Evolutionary conservation across 345 rosid genomes (phyloP), one percentile per base, ranked within the genome.

Genomic region (Eucalyptus dawsonii): DNA sequence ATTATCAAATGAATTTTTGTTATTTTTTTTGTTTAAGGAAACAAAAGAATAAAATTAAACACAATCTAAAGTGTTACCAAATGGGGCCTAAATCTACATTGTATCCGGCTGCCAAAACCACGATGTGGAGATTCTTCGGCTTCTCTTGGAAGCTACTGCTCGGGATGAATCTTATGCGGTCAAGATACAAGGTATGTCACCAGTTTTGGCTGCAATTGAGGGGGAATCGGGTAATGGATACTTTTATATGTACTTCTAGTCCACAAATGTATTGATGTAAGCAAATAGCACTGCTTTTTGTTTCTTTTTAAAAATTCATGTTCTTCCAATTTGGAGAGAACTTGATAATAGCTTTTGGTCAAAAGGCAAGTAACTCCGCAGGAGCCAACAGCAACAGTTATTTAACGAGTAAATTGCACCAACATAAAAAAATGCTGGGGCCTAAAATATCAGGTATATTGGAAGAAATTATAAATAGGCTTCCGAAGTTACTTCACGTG

Each of bases 1-100:
- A 0, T 50, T 6, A 50, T 5, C 3, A 50, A 50, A 50, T 15
- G 53, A 0, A 6, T 50, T 50, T 50, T 50, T 50, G 8, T 15
- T 50, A 1, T 16, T 16, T 16, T 15, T 51, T 51, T 51, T 50
- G 7, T 15, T 50, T 0, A 0, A 6, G 8, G 3, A 1, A 50
- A 2, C 53, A 50, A 50, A 50, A 50, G 53, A 50, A 50, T 14
- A 50, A 3, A 50, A 50, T 14, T 3, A 14, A 3, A 50, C 16
- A 15, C 4, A 0, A 51, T 51, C 1, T 51, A 16, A 51, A 51
- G 22, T 1, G 2, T 51, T 51, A 51, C 21, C 8, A 16, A 51
- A 51, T 1, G 2, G 1, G 22, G 22, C 22, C 54, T 29, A 62
- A 62, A 29, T 62, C 69, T 13, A 1, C 69, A 29, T 29, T 62